Evolutionary conservation across 148 eudicot species (phyloP).

Genomic region (Heliosperma pusillum): DNA sequence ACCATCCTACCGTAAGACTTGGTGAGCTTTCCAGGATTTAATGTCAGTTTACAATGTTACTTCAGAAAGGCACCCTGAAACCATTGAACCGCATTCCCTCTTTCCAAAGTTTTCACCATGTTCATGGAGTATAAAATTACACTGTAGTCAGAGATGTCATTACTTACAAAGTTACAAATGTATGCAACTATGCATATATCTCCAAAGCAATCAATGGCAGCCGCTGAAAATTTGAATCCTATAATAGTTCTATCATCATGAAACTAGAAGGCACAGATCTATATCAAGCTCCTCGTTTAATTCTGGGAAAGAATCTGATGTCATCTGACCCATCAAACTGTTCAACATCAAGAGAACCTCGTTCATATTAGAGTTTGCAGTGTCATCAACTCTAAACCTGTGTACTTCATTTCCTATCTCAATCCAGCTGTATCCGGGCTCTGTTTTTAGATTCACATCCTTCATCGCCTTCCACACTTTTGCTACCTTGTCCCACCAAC

Average conservation of each 20-base stretch:
- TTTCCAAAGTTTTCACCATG: background rate
- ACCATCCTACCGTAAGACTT: background rate
- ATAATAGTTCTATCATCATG: background rate
- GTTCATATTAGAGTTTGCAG: constrained; percentile 22
- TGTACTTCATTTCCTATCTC: constrained; percentile 32
- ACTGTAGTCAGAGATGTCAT: background rate
- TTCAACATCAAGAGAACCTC: constrained; percentile 32
- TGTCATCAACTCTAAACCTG: constrained; percentile 35
- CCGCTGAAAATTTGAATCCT: background rate
- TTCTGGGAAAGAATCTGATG: constrained; percentile 9
- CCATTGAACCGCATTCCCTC: background rate
- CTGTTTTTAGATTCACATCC: constrained; percentile 30
- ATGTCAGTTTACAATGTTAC: background rate
- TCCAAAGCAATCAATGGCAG: constrained; percentile 12
- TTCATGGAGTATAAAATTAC: background rate
- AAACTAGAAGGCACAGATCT: constrained; percentile 6
- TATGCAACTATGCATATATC: constrained; percentile 18
- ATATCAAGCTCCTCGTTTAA: constrained; percentile 13
- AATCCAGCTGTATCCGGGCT: constrained; percentile 48
- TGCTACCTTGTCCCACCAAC: constrained; percentile 45
- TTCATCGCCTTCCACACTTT: constrained; percentile 40
- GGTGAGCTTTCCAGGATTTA: background rate
- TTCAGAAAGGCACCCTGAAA: background rate
- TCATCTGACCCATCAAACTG: constrained; percentile 34
- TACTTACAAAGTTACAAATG: too few species aligned